A percentile compares a stretch with the other conserved stretches of the same genome.
Conservation (phyloP, 306 rosid species). For the Acacia crassicarpa region DNA sequence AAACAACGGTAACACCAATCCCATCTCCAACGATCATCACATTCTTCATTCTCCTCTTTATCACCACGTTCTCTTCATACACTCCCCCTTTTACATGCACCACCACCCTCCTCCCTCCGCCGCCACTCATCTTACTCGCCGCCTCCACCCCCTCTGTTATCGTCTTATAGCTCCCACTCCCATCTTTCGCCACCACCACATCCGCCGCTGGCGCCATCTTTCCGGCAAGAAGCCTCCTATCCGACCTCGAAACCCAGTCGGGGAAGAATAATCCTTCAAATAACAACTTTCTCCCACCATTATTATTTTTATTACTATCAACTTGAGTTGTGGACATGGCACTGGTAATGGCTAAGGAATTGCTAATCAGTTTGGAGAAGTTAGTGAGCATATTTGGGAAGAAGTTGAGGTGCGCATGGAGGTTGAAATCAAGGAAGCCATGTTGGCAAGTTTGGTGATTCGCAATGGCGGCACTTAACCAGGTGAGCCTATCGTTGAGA, state of each 20-base stretch:
- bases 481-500: slow-evolving; percentile 48
- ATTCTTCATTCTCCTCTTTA: slow-evolving; percentile 47
- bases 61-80: slow-evolving; percentile 58
- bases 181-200: slow-evolving; percentile 72
- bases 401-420: slow-evolving; percentile 36
- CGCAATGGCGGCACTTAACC: slow-evolving; percentile 79
- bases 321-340: slow-evolving; percentile 14
- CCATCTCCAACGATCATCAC: slow-evolving; percentile 84
- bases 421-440: slow-evolving; percentile 60
- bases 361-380: slow-evolving; percentile 73
- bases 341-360: slow-evolving; percentile 58
- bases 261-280: slow-evolving; percentile 41
- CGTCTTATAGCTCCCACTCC: slow-evolving; percentile 57
- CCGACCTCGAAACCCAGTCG: slow-evolving; percentile 52
- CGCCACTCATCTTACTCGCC: slow-evolving; percentile 37
- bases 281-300: slow-evolving; percentile 46
- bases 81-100: slow-evolving; percentile 73
- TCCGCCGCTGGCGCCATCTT: slow-evolving; percentile 34
- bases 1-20: slow-evolving; percentile 58
- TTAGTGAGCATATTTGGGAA: slow-evolving; percentile 55
- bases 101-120: slow-evolving; percentile 41
- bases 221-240: slow-evolving; percentile 57
- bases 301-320: not conserved
- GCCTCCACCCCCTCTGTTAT: slow-evolving; percentile 62
- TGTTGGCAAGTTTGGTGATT: slow-evolving; percentile 75